Evolutionary conservation across 2,329 filamentous ascomycete genomes (phyloP), one percentile per base, ranked within the genome.

Genomic region (Sporothrix luriei): DNA sequence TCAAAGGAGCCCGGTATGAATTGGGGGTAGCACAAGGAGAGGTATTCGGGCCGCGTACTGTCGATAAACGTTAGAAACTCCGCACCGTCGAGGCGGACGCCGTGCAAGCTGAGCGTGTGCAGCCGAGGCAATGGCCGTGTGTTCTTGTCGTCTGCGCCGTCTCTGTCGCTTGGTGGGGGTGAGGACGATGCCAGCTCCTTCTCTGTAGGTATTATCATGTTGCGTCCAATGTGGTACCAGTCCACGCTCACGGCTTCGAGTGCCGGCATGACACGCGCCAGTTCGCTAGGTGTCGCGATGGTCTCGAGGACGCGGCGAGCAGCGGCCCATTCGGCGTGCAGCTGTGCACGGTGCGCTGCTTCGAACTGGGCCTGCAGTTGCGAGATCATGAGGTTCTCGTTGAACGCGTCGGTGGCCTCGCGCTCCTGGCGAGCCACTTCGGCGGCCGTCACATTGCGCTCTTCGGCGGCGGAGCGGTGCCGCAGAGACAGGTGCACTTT

Each of bases 381-480:
- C 13, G 57, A 24, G n/a, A 26, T 46, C 11, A 33, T 43, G 11
- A 61, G 40, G 4, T 10, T 19, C 38, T 46, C 57, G 38, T 61
- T 46, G 10, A 14, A 4, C 33, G 9, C 57, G 21, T 61, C 40
- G 2, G 16, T 24, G 7, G 40, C 38, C 33, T 46, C 57, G n/a
- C 40, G n/a, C n/a, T 43, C 38, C 38, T 43, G n/a, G 21, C 57
- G 57, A 4, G 33, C n/a, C 38, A 43, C n/a, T 24, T 43, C 38
- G 38, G 21, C 38, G 4, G 40, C 40, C 0, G 38, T 13, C 9
- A 29, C 52, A 9, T 55, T 33, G 19, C 52, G 40, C 40, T 57
- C 66, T 4, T 57, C 52, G 16, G 54, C 67, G 7, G 67, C 67
- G 2, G 55, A 52, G 10, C 33, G 67, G 26, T 59, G 68, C 13